Percentiles rank a stretch among this genome's conserved stretches.
Evolutionary conservation across 2,329 filamentous ascomycete genomes (phyloP).

Genomic region (Cadophora luteo-olivacea): DNA sequence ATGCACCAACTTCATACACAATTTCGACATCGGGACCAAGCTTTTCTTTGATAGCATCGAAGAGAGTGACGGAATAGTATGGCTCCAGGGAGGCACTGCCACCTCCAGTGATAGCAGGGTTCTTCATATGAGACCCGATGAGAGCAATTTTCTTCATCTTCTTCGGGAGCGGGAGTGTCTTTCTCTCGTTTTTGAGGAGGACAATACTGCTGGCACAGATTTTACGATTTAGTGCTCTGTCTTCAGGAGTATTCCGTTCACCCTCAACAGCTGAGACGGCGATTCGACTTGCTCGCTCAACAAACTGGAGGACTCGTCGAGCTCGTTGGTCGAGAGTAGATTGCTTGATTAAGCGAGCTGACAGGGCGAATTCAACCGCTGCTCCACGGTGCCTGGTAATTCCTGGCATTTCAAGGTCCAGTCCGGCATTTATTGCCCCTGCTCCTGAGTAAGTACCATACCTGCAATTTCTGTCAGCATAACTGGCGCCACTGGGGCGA

Average conservation of each 20-base stretch:
- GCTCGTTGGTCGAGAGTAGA: conserved; percentile 35
- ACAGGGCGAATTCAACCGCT: conserved; percentile 33
- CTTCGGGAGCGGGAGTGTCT: conserved; percentile 58
- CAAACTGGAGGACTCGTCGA: conserved; percentile 34
- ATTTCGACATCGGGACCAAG: conserved; percentile 38
- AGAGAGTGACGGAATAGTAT: conserved; percentile 44
- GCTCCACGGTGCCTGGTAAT: conserved; percentile 34
- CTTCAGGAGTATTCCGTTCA: conserved; percentile 39
- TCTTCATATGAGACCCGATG: conserved; percentile 60
- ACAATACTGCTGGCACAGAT: conserved; percentile 66
- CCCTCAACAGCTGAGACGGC: conserved; percentile 31
- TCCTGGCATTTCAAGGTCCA: conserved; percentile 51
- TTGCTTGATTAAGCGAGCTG: conserved; percentile 34
- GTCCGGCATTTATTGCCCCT: conserved; percentile 42
- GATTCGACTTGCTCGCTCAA: conserved; percentile 32
- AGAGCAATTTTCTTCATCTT: conserved; percentile 51
- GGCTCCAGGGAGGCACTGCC: conserved; percentile 45
- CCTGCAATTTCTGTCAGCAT: conserved; percentile 39
- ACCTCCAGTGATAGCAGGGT: conserved; percentile 44
- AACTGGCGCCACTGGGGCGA: conserved; percentile 6
- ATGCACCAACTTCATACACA: conserved; percentile 63
- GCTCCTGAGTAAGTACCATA: conserved; percentile 39
- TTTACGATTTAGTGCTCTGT: conserved; percentile 54
- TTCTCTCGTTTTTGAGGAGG: conserved; percentile 66
- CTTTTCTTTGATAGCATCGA: conserved; percentile 42